phyloP scores from a whole-genome alignment of 2,329 filamentous ascomycete species.

The Beauveria brongniartii region DNA sequence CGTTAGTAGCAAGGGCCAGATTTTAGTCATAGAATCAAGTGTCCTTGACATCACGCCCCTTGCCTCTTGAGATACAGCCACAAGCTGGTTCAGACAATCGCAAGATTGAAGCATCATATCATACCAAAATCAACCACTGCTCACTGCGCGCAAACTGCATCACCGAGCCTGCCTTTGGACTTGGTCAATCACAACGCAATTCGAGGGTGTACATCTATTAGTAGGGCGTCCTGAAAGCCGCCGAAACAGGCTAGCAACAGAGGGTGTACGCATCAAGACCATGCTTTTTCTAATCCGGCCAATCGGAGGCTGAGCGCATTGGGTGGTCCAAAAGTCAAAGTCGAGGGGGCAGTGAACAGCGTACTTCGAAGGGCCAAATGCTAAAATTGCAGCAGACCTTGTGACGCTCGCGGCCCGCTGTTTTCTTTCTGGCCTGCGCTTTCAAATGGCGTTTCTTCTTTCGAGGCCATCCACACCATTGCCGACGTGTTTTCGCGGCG shows the following conservation, averaged over 20 bases:
- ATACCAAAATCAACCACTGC: no score
- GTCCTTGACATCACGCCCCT: no score
- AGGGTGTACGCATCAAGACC: neutral
- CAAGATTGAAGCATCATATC: no score
- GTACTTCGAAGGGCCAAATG: neutral
- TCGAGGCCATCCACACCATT: neutral
- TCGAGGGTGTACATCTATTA: no score
- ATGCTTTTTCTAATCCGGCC: constrained; percentile 22
- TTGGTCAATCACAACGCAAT: no score
- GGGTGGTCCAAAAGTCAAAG: constrained; percentile 11
- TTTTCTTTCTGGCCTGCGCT: neutral
- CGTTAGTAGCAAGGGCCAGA: no score
- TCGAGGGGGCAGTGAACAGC: neutral
- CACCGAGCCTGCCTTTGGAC: no score
- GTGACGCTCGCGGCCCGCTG: constrained; percentile 9
- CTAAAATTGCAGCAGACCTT: constrained; percentile 9
- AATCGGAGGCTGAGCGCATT: constrained; percentile 26
- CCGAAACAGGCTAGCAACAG: neutral
- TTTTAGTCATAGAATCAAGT: no score
- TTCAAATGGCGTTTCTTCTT: neutral
- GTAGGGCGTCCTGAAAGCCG: neutral
- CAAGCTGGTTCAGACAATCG: no score
- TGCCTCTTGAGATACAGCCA: no score
- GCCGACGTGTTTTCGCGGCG: neutral
- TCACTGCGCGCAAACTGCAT: no score